phyloP scores from a whole-genome alignment of 2,329 filamentous ascomycete species.

The Ceratocystis colombiana region DNA sequence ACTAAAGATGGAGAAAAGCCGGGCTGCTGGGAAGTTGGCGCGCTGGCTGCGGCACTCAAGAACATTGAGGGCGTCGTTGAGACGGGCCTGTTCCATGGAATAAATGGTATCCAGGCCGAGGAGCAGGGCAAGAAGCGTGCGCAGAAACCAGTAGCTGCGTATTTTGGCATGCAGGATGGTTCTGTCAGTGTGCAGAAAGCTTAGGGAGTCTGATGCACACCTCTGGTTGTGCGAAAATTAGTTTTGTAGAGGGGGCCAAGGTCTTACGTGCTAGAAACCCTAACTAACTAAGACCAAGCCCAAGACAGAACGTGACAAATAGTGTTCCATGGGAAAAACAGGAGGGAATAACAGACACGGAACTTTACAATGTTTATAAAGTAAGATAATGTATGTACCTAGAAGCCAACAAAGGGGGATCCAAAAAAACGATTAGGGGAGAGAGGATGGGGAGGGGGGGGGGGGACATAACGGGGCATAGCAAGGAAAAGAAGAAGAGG shows the following conservation, averaged over 20 bases:
- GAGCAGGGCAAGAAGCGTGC: constrained; percentile 51
- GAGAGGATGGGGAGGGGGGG: constrained; percentile 3
- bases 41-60: constrained; percentile 53
- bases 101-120: constrained; percentile 60
- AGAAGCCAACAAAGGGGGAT: constrained; percentile 19
- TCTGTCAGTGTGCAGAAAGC: constrained; percentile 27
- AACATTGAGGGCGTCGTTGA: constrained; percentile 75
- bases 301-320: background rate
- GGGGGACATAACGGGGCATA: background rate
- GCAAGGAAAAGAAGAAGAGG: background rate
- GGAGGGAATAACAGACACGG: constrained; percentile 7
- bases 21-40: constrained; percentile 49
- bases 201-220: background rate
- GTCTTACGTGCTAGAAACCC: too few species aligned
- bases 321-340: background rate
- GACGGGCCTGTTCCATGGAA: constrained; percentile 78
- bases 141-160: constrained; percentile 85
- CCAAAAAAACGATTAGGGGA: constrained; percentile 14
- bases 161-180: constrained; percentile 84
- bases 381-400: constrained; percentile 24
- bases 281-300: background rate
- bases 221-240: too few species aligned
- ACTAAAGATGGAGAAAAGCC: constrained; percentile 40
- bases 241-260: too few species aligned
- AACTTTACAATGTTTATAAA: constrained; percentile 11